Evolutionary conservation across 129 eudicot species (phyloP).

Genomic region (Daucus carota): DNA sequence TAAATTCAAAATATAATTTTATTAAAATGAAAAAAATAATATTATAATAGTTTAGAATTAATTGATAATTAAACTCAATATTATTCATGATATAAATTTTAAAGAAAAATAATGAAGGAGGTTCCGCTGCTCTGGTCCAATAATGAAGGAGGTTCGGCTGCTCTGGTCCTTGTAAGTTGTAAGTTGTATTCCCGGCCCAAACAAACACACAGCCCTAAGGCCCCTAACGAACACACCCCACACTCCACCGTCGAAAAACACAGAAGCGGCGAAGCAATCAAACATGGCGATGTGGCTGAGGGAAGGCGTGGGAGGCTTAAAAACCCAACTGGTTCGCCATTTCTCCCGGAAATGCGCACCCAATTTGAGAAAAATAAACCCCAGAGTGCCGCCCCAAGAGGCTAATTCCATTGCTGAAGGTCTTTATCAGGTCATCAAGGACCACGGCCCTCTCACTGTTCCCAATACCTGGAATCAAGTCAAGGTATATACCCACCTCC

Average conservation of each 20-base stretch:
- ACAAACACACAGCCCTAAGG: neutral
- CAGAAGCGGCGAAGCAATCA: too few relatives aligned
- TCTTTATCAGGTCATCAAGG: slow-evolving; percentile 38
- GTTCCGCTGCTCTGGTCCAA: too few relatives aligned
- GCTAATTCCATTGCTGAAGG: slow-evolving; percentile 39
- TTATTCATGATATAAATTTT: too few relatives aligned
- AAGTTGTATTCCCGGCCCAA: too few relatives aligned
- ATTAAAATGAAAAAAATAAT: too few relatives aligned
- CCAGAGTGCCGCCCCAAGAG: slow-evolving; percentile 38
- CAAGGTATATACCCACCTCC: slow-evolving; percentile 35
- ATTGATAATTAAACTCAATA: too few relatives aligned
- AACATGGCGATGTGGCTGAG: slow-evolving; percentile 14
- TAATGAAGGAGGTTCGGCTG: too few relatives aligned
- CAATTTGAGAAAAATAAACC: slow-evolving; percentile 45
- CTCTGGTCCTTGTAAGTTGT: too few relatives aligned
- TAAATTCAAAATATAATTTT: too few relatives aligned
- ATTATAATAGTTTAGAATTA: too few relatives aligned
- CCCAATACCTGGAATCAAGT: slow-evolving; percentile 42
- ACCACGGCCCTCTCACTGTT: slow-evolving; percentile 39
- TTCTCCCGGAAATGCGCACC: slow-evolving; percentile 39
- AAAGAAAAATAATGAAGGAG: too few relatives aligned
- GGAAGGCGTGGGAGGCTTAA: slow-evolving; percentile 5
- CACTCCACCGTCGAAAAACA: too few relatives aligned
- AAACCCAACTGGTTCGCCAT: slow-evolving; percentile 15
- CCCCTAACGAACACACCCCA: neutral